Base-by-base conservation (phyloP, 306 rosid species). In the Astragalus glycyphyllos region DNA sequence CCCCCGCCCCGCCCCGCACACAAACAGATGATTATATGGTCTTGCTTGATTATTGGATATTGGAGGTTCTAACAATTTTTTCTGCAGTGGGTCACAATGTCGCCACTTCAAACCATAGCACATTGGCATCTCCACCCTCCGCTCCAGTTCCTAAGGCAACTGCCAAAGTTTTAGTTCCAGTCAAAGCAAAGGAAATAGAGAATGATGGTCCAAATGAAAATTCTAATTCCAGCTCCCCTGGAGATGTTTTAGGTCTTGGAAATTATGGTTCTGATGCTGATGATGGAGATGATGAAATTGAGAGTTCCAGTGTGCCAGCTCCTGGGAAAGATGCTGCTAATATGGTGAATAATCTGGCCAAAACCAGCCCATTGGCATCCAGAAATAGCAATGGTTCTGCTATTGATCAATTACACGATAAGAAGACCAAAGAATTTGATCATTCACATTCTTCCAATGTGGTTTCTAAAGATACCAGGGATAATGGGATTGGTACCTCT, bases 201-300 rank as follows among this genome's bases (percentile, higher is more conserved):
- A 74, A 58, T 57, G 85, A 76, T 68, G 78, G 72, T 74, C 65
- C 58, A 34, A 41, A 66, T 84, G 89, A 85, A 69, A 91, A 86
- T 68, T 83, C 96, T 44, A 79, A 74, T 81, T 82, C 89, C 46
- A 79, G 85, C 73, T 77, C 86, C 68, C 92, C 92, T 37, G 99
- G 96, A 77, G 89, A 87, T 84, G 80, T 94, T 69, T 86, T 94
- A 79, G 99, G 99, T 71, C 99, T 94, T 80, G 97, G 85, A 80
- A 91, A 82, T 77, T 94, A 94, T 83, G 99, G 91, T 68, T 91
- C 92, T 58, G 99, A 94, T 84, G 90, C 82, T 6, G 87, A 85
- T 8, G 89, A 89, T 47, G 82, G 72, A 57, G 90, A 78, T 65
- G 89, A 84, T 81, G 96, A 83, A 73, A 79, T 86, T 60, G 81